Conservation (phyloP, 2,329 filamentous ascomycete genomes). For the Penicillium sp. region DNA sequence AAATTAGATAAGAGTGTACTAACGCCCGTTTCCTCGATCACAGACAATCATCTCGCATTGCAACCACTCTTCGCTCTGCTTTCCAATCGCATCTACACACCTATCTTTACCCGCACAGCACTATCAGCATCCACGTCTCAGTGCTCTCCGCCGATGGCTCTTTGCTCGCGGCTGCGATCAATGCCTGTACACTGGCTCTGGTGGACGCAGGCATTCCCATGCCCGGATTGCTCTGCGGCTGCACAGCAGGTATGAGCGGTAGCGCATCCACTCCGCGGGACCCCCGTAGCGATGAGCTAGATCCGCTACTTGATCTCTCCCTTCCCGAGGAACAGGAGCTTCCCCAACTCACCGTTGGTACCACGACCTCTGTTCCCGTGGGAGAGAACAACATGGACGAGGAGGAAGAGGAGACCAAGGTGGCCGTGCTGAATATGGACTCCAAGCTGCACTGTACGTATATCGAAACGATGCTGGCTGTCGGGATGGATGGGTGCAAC, state of each 20-base stretch:
- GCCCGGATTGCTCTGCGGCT: conserved; percentile 85
- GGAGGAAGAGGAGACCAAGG: conserved; percentile 51
- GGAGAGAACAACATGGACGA: conserved; percentile 58
- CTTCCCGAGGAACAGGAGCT: conserved; percentile 65
- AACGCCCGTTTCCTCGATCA: not conserved
- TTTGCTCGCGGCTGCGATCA: conserved; percentile 83
- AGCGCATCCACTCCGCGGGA: conserved; percentile 43
- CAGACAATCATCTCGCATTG: conserved; percentile 65
- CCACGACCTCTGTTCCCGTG: conserved; percentile 45
- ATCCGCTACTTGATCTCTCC: conserved; percentile 46
- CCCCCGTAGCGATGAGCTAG: conserved; percentile 41
- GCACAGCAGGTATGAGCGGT: conserved; percentile 71
- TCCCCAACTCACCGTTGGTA: conserved; percentile 83
- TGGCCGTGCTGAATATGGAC: conserved; percentile 81
- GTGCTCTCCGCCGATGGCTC: conserved; percentile 88
- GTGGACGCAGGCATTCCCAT: conserved; percentile 95
- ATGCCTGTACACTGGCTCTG: conserved; percentile 85
- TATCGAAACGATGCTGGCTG: conserved; percentile 87
- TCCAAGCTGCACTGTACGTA: conserved; percentile 76
- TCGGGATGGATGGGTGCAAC: conserved; percentile 88
- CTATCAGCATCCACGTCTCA: conserved; percentile 79
- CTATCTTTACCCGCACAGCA: conserved; percentile 83
- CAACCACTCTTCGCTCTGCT: conserved; percentile 70
- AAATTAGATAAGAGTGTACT: not conserved
- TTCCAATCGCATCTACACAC: conserved; percentile 78